Evolutionary conservation across 176 grass and related monocot species (phyloP), one percentile per base, ranked within the genome.

Genomic region (Eragrostis nindensis): DNA sequence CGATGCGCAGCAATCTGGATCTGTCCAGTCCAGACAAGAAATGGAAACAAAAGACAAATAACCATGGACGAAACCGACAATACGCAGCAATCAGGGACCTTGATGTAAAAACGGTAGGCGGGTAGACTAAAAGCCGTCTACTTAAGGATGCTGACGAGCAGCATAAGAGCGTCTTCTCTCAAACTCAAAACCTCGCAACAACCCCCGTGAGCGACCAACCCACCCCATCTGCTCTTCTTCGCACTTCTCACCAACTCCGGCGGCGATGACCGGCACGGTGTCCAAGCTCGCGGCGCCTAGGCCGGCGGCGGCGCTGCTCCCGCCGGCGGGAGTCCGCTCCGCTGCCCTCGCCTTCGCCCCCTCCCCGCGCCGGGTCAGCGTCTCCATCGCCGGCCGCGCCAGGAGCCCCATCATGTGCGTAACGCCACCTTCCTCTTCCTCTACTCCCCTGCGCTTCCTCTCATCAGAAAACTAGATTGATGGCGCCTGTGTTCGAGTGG

Each of bases 371-470:
- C 60, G 78, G 7, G 36, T 86, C 83, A 19, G 42, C 74, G 78
- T 86, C 88, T 86, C 83, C 88, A 0, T 90, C 83, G 48, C 82
- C 82, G 82, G 56, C 71, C 87, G 82, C 59, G 48, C 88, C 88
- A 90, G 83, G 78, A 82, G 73, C 83, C 83, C 83, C 67, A 8
- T 90, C 83, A 68, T 86, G 83, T 90, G 22, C 71, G 88, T 68
- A 8, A 18, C 12, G 9, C 25, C 11, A 6, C 21, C 49, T 2
- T 11, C 16, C 44, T 15, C 2, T 63, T 13, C 22, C n/a, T 32
- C 32, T 11, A 0, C 21, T 3, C 32, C 7, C 22, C 22, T 15
- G 1, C 10, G 0, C 4, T 7, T 4, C 5, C 5, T 38, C 21
- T 50, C 18, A 1, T 70, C 52, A 0, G 52, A 1, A 14, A 11